phyloP scores from a whole-genome alignment of 306 rosid species.

The Ziziphus jujuba region DNA sequence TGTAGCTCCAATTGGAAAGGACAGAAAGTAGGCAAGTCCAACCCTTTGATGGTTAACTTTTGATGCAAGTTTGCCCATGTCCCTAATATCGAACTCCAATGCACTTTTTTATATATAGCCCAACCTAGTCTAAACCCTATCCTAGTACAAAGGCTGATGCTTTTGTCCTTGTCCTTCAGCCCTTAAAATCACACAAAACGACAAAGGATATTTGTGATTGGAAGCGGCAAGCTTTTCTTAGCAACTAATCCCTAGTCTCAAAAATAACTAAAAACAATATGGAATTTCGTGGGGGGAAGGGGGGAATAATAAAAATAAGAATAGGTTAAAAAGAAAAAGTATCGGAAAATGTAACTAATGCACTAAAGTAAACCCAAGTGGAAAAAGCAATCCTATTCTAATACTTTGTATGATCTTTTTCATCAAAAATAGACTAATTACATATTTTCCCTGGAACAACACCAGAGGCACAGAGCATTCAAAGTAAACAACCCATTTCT shows the following conservation, averaged over 20 bases:
- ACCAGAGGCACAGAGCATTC: slow-evolving; percentile 5
- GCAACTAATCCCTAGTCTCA: not conserved
- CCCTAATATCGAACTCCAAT: not conserved
- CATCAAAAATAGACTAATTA: slow-evolving; percentile 22
- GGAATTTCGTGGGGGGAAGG: no score
- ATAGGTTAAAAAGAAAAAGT: no score
- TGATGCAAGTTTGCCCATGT: not conserved
- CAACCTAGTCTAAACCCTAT: not conserved
- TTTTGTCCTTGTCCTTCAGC: slow-evolving; percentile 7
- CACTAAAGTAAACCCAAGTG: no score
- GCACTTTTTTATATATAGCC: not conserved
- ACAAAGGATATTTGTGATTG: slow-evolving; percentile 13
- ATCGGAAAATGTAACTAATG: no score
- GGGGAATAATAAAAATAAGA: no score
- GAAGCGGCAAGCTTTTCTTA: slow-evolving; percentile 12
- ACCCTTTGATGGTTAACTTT: not conserved
- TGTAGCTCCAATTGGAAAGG: not conserved
- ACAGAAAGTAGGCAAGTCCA: not conserved
- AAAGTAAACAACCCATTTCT: not conserved
- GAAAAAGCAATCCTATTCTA: no score
- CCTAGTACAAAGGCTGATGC: not conserved
- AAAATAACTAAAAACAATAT: not conserved
- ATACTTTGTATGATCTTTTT: slow-evolving; percentile 14
- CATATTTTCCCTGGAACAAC: slow-evolving; percentile 9
- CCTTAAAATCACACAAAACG: slow-evolving; percentile 2